Evolutionary conservation across 2,329 filamentous ascomycete genomes (phyloP), one percentile per base, ranked within the genome.

Genomic region (Cladorrhinum sp.): DNA sequence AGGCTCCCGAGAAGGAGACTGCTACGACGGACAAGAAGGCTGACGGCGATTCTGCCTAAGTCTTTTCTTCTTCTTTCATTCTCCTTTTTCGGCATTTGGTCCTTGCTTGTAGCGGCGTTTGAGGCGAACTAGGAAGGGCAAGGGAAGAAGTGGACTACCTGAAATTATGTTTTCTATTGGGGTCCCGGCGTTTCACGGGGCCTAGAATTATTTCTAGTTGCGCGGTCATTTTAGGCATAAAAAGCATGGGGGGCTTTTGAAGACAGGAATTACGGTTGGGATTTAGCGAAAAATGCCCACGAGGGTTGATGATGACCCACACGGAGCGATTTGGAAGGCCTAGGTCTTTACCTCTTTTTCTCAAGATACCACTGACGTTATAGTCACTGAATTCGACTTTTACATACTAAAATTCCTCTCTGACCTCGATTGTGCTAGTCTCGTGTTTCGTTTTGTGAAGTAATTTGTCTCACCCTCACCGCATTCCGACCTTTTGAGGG

Each of bases 381-480:
- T 46, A 46, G 42, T 46, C 42, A 46, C 3, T 46, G 42, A 46
- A 46, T 46, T 46, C 42, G 42, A 46, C n/a, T 18, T 21, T 46
- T 46, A 46, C 42, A 46, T 46, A 46, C 16, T 46, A 21, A 46
- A 21, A 42, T 42, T 14, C 10, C 16, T 42, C 10, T n/a, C n/a
- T 18, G 42, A 18, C 42, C n/a, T 18, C 33, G 7, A 30, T 46
- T 46, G 42, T 46, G 36, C 4, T 16, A 46, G 10, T 21, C n/a
- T n/a, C 16, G 6, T 42, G 10, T 4, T 4, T n/a, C 36, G 3
- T 42, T 42, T 4, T 42, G 4, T 46, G 8, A 46, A 18, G 33
- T 36, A 36, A 9, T 10, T 9, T 55, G 53, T 57, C 54, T 57
- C 36, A 57, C 21, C 54, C 42, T 28, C 54, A 57, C 54, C 54